phyloP scores from a whole-genome alignment of 805 yeast genomes.

The Babjeviella inositovora region DNA sequence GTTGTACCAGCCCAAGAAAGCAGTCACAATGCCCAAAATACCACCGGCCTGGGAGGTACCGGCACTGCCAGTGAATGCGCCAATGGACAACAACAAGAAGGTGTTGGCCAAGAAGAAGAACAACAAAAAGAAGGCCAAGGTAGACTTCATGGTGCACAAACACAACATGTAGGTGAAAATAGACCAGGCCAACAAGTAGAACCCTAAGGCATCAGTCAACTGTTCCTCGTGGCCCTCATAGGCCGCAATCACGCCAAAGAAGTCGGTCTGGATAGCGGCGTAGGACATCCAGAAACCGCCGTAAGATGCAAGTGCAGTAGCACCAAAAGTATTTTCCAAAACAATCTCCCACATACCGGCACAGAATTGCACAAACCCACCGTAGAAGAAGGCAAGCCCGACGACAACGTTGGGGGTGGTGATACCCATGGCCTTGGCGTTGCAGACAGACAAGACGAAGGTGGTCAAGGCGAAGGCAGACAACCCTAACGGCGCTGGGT shows the following conservation, averaged over 20 bases:
- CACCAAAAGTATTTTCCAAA: conserved; percentile 63
- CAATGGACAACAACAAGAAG: conserved; percentile 35
- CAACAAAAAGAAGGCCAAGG: conserved; percentile 10
- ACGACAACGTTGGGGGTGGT: conserved; percentile 42
- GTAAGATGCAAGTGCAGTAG: conserved; percentile 29
- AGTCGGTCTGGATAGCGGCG: conserved; percentile 46
- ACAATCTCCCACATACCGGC: conserved; percentile 70
- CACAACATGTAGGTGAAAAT: conserved; percentile 17
- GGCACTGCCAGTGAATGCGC: conserved; percentile 25
- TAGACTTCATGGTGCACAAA: conserved; percentile 10
- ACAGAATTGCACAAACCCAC: conserved; percentile 54
- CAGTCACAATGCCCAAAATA: conserved; percentile 36
- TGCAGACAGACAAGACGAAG: conserved; percentile 46
- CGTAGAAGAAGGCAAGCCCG: conserved; percentile 54
- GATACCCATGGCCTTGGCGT: conserved; percentile 56
- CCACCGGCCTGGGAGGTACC: conserved; percentile 43
- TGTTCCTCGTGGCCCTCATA: conserved; percentile 6
- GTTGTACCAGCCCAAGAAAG: conserved; percentile 44
- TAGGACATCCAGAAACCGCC: conserved; percentile 73
- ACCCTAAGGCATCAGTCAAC: conserved; percentile 17
- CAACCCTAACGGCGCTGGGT: conserved; percentile 66
- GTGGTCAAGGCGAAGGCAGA: conserved; percentile 58
- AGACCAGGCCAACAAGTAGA: conserved; percentile 27
- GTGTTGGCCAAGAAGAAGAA: conserved; percentile 22
- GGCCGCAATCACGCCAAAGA: conserved; percentile 30